A percentile compares a stretch with the other conserved stretches of the same genome.
phyloP scores from a whole-genome alignment of 108 stramenopile species.

The Thalassiosira profunda region DNA sequence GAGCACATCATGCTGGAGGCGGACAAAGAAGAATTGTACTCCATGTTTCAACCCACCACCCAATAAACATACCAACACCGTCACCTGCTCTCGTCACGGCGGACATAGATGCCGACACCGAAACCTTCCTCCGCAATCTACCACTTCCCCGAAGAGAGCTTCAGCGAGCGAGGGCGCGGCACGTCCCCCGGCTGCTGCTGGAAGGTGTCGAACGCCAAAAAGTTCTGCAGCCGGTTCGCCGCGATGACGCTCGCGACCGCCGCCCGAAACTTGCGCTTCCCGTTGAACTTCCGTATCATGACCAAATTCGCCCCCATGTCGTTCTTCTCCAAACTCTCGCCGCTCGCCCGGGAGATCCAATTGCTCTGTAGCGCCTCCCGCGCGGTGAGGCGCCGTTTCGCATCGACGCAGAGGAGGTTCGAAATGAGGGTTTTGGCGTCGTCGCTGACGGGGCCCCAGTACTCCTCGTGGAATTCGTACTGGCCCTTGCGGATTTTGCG shows the following conservation, averaged over 20 bases:
- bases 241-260: slow-evolving; percentile 75
- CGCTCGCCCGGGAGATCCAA: slow-evolving; percentile 81
- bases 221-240: slow-evolving; percentile 40
- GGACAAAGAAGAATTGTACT: too few species aligned
- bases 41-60: too few species aligned
- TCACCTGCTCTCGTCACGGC: too few species aligned
- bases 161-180: too few species aligned
- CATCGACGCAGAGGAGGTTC: slow-evolving; percentile 71
- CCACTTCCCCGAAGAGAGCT: too few species aligned
- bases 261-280: slow-evolving; percentile 87
- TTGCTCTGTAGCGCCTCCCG: slow-evolving; percentile 72
- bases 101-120: too few species aligned
- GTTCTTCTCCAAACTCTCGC: slow-evolving; percentile 56
- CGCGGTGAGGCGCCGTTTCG: slow-evolving; percentile 66
- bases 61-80: too few species aligned
- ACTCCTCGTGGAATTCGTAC: slow-evolving; percentile 90
- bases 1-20: too few species aligned
- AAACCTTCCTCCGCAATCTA: too few species aligned
- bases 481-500: slow-evolving; percentile 83
- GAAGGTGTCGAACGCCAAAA: slow-evolving; percentile 45
- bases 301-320: slow-evolving; percentile 72
- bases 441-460: slow-evolving; percentile 80
- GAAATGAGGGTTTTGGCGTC: slow-evolving; percentile 92
- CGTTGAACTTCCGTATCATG: slow-evolving; percentile 83
- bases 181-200: too few species aligned